phyloP scores from a whole-genome alignment of 164 flowering plant species.

The Taxillus chinensis region DNA sequence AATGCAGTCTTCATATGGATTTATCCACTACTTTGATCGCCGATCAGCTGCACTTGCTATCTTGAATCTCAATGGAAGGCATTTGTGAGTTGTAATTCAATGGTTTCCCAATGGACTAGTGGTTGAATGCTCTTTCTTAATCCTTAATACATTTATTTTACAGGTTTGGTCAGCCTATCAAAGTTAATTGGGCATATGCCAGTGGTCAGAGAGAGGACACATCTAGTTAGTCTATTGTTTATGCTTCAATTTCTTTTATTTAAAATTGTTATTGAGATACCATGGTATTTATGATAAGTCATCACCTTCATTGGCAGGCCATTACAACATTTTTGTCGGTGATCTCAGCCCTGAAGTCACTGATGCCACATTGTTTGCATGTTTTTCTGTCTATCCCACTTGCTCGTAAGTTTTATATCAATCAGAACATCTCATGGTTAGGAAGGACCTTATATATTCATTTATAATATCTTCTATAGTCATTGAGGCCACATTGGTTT shows the following conservation, averaged over 20 bases:
- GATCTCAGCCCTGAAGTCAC: conserved; percentile 98
- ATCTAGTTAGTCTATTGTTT: conserved; percentile 35
- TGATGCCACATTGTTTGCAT: conserved; percentile 86
- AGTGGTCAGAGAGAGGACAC: conserved; percentile 99
- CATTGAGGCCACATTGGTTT: conserved; percentile 89
- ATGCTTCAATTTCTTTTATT: background rate
- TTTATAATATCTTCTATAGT: conserved; percentile 39
- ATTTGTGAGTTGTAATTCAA: conserved; percentile 47
- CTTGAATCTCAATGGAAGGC: conserved; percentile 83
- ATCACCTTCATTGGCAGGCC: conserved; percentile 41
- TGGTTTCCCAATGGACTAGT: background rate
- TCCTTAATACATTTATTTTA: conserved; percentile 7
- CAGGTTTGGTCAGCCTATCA: conserved; percentile 98
- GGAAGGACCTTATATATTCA: no score
- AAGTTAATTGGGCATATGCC: conserved; percentile 99
- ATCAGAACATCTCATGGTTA: background rate
- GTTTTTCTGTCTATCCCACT: conserved; percentile 84
- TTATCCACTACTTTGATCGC: conserved; percentile 90
- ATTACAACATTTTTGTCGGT: conserved; percentile 90
- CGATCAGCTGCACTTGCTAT: conserved; percentile 92
- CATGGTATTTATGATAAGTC: background rate
- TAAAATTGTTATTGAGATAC: background rate
- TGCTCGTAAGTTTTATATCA: conserved; percentile 71
- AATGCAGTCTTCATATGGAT: conserved; percentile 94
- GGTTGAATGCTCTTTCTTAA: background rate